Evolutionary conservation across 495 filamentous ascomycete genomes (phyloP).

Genomic region (Parathielavia hyrcaniae): DNA sequence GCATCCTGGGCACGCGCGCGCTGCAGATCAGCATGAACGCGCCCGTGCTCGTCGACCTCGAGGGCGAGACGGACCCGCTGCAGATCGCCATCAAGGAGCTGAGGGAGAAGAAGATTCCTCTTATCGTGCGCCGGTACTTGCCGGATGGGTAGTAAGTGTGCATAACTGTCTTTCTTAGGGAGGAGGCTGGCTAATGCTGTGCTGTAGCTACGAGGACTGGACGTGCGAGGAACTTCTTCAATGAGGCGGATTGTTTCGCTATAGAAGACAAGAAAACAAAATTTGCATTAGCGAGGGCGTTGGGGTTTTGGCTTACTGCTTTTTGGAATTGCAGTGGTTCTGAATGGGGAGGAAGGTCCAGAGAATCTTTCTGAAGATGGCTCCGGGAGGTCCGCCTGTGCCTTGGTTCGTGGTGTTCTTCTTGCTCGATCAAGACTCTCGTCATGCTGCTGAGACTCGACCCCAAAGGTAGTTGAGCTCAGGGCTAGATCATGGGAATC

Average conservation of each 20-base stretch:
- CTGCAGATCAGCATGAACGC: conserved; percentile 99
- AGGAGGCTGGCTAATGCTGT: background rate
- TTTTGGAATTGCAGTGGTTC: background rate
- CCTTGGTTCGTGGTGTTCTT: background rate
- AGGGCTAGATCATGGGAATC: no score
- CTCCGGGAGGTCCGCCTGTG: background rate
- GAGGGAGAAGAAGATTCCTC: conserved; percentile 94
- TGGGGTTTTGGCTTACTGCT: conserved; percentile 19
- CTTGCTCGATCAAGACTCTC: background rate
- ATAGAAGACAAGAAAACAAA: conserved; percentile 17
- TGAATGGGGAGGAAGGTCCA: background rate
- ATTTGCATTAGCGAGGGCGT: conserved; percentile 35
- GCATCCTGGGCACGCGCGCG: conserved; percentile 86
- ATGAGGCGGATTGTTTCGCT: conserved; percentile 18
- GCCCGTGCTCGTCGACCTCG: conserved; percentile 90
- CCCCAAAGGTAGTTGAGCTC: no score
- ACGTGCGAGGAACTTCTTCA: conserved; percentile 88
- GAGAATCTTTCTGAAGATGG: background rate
- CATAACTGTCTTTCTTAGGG: no score
- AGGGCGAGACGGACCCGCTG: conserved; percentile 95
- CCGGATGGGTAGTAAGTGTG: conserved; percentile 93
- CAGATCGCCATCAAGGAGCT: conserved; percentile 97
- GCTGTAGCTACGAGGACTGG: conserved; percentile 91
- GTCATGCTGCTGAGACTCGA: background rate
- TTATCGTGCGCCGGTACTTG: conserved; percentile 89